These are phyloP conservation scores for Myxozyma nipponensis DNA, from an alignment of 805 yeast genomes.

Conservation along the genomic window DNA sequence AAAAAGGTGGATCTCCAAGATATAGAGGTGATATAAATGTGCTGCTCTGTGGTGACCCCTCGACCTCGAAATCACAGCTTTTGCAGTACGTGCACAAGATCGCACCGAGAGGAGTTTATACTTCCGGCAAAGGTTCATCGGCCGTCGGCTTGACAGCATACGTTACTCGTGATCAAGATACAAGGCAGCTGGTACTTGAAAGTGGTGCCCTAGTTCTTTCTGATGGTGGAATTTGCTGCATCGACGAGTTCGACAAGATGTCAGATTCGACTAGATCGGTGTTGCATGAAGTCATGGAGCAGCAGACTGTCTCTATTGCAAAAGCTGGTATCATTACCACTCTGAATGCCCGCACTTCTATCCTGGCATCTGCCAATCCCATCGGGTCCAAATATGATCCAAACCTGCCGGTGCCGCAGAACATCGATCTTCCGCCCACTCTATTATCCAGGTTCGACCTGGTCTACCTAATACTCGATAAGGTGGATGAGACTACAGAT, in stretches of 20 bases:
- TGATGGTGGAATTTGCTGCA: conserved; percentile 98
- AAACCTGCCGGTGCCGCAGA: conserved; percentile 87
- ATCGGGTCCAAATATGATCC: conserved; percentile 94
- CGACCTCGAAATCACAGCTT: conserved; percentile 93
- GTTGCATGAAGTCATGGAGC: conserved; percentile 98
- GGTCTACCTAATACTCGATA: conserved; percentile 87
- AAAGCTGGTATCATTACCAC: conserved; percentile 98
- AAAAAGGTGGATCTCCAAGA: conserved; percentile 74
- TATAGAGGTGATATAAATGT: conserved; percentile 95
- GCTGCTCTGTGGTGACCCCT: conserved; percentile 94
- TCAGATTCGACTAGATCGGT: conserved; percentile 90
- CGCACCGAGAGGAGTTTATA: conserved; percentile 96
- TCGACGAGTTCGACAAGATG: conserved; percentile 98
- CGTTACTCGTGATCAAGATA: conserved; percentile 88
- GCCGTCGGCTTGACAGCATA: conserved; percentile 99
- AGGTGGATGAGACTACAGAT: conserved; percentile 81
- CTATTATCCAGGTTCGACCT: conserved; percentile 90
- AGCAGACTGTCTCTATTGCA: conserved; percentile 96
- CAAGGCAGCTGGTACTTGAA: conserved; percentile 88
- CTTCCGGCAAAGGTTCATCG: conserved; percentile 98
- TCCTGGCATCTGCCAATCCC: conserved; percentile 95
- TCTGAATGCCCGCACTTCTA: conserved; percentile 91
- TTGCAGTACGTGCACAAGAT: conserved; percentile 94
- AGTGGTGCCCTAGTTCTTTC: conserved; percentile 94
- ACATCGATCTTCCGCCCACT: conserved; percentile 96